phyloP scores from a whole-genome alignment of 2,329 filamentous ascomycete genomes.

The Colletotrichum higginsianum region DNA sequence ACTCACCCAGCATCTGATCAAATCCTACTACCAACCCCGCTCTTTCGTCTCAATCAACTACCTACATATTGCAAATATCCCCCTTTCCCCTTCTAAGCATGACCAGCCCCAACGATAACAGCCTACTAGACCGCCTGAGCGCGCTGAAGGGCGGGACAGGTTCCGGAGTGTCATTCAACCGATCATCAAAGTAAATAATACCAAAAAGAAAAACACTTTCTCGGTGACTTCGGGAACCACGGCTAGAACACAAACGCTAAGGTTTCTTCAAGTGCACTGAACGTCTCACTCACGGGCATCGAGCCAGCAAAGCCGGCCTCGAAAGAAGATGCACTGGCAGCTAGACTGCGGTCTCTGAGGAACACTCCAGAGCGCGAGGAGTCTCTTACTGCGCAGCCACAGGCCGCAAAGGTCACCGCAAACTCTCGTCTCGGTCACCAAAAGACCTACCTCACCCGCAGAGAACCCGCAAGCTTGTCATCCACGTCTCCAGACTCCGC shows the following conservation, averaged over 20 bases:
- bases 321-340: slow-evolving; percentile 66
- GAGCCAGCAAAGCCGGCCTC: slow-evolving; percentile 60
- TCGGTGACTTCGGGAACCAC: slow-evolving; percentile 11
- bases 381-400: slow-evolving; percentile 38
- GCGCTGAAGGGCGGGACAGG: slow-evolving; percentile 62
- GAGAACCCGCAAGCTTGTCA: slow-evolving; percentile 15
- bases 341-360: slow-evolving; percentile 67
- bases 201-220: neutral
- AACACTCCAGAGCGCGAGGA: slow-evolving; percentile 51
- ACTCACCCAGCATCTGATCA: neutral
- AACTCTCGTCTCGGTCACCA: slow-evolving; percentile 10
- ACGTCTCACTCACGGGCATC: slow-evolving; percentile 55
- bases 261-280: slow-evolving; percentile 44
- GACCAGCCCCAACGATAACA: slow-evolving; percentile 54
- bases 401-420: neutral
- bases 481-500: neutral
- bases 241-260: slow-evolving; percentile 13
- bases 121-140: slow-evolving; percentile 68
- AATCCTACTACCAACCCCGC: neutral
- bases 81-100: neutral
- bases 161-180: slow-evolving; percentile 44
- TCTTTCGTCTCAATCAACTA: neutral
- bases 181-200: slow-evolving; percentile 57
- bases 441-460: slow-evolving; percentile 9
- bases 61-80: neutral